Evolutionary conservation across 1,284 basidiomycete species (phyloP).

Genomic region (Sphagnurus paluster): DNA sequence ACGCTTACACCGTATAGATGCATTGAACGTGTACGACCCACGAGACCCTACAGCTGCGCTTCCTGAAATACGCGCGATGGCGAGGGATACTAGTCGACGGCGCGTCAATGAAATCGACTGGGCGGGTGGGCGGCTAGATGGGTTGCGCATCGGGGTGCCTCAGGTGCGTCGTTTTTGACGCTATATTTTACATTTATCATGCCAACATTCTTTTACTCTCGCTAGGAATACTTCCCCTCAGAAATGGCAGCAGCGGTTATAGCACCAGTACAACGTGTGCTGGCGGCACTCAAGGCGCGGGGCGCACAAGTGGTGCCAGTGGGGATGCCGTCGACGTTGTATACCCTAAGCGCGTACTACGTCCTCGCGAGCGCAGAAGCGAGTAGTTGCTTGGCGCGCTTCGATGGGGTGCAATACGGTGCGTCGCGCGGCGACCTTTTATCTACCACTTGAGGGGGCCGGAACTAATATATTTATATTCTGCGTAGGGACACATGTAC

Average conservation of each 20-base stretch:
- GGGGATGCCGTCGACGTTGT: constrained; percentile 75
- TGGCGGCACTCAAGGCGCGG: constrained; percentile 50
- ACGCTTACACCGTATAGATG: constrained; percentile 28
- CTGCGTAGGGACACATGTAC: constrained; percentile 46
- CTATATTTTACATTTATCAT: too few species aligned
- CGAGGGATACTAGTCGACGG: constrained; percentile 23
- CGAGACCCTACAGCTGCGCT: constrained; percentile 80
- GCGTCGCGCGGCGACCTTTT: background rate
- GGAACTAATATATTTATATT: background rate
- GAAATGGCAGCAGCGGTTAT: constrained; percentile 61
- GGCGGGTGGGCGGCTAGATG: constrained; percentile 19
- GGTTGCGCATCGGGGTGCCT: constrained; percentile 49
- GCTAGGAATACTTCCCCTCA: constrained; percentile 83
- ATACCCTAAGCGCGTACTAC: constrained; percentile 92
- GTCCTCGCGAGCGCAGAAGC: constrained; percentile 94
- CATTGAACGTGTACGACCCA: constrained; percentile 65
- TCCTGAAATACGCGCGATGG: constrained; percentile 38
- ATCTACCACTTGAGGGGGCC: too few species aligned
- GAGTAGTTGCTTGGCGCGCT: constrained; percentile 89
- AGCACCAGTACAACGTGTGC: constrained; percentile 44
- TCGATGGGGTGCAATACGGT: constrained; percentile 84
- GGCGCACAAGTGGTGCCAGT: constrained; percentile 79
- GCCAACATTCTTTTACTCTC: too few species aligned
- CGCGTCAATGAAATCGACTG: constrained; percentile 20
- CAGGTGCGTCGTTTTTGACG: too few species aligned